Conservation (phyloP, 73 alveolate species). For the Paramecium octaurelia region DNA sequence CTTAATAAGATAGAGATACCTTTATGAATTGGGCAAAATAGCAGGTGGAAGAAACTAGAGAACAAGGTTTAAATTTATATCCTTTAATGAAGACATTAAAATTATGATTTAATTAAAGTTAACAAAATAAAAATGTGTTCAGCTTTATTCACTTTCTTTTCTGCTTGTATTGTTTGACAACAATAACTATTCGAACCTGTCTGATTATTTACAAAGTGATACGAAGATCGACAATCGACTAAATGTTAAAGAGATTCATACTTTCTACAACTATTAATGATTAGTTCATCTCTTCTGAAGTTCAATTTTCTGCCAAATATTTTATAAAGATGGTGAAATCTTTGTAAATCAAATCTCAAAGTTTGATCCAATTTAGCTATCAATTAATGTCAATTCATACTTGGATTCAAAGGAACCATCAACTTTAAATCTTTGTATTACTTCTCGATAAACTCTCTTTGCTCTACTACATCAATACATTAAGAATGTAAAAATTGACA, state of each 20-base stretch:
- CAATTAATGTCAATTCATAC: neutral
- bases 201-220: neutral
- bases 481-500: neutral
- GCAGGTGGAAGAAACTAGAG: neutral
- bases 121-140: neutral
- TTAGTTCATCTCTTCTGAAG: conserved; percentile 14
- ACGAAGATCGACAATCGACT: neutral
- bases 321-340: conserved; percentile 28
- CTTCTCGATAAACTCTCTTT: neutral
- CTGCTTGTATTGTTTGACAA: neutral
- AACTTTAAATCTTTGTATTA: neutral
- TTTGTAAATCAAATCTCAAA: neutral
- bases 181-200: neutral
- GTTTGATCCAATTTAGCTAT: neutral
- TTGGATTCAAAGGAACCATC: neutral
- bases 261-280: neutral
- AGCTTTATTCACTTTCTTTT: neutral
- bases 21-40: neutral
- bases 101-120: neutral
- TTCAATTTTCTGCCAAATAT: conserved; percentile 3
- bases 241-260: neutral
- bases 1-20: neutral
- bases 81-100: neutral
- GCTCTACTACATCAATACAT: neutral
- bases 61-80: neutral